phyloP scores from a whole-genome alignment of 306 rosid species.

The Casuarina glauca region DNA sequence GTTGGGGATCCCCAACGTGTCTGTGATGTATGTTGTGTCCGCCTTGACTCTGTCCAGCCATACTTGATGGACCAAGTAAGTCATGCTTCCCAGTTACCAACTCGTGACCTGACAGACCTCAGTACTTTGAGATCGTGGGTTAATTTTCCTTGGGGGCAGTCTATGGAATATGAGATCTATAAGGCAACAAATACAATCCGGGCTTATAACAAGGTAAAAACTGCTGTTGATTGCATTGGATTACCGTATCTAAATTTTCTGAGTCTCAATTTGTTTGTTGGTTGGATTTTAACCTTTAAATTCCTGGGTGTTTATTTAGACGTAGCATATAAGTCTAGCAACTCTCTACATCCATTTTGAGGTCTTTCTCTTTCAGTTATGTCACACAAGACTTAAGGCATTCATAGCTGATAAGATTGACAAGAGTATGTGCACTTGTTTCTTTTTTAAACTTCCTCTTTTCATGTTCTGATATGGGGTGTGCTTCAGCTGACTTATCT shows the following conservation, averaged over 20 bases:
- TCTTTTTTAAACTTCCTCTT: not conserved
- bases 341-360: not conserved
- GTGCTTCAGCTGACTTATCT: not conserved
- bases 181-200: conserved; percentile 79
- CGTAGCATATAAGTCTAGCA: not conserved
- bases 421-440: conserved; percentile 4
- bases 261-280: not conserved
- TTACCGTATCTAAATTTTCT: conserved; percentile 18
- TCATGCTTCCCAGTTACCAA: conserved; percentile 87
- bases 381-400: not conserved
- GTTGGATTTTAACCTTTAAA: not conserved
- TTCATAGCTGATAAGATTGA: not conserved
- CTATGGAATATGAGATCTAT: conserved; percentile 94
- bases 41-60: conserved; percentile 85
- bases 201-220: conserved; percentile 59
- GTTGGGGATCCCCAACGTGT: conserved; percentile 84
- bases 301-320: conserved; percentile 2
- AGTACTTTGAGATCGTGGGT: conserved; percentile 92
- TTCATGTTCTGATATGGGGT: not conserved
- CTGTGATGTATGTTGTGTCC: conserved; percentile 91
- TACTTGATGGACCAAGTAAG: conserved; percentile 91
- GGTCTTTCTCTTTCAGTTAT: not conserved
- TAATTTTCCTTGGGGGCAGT: conserved; percentile 94
- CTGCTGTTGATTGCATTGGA: not conserved
- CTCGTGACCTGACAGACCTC: conserved; percentile 88